These are phyloP conservation scores for Trypanosoma melophagium DNA, from an alignment of 208 protist genomes.

Conservation along the genomic window DNA sequence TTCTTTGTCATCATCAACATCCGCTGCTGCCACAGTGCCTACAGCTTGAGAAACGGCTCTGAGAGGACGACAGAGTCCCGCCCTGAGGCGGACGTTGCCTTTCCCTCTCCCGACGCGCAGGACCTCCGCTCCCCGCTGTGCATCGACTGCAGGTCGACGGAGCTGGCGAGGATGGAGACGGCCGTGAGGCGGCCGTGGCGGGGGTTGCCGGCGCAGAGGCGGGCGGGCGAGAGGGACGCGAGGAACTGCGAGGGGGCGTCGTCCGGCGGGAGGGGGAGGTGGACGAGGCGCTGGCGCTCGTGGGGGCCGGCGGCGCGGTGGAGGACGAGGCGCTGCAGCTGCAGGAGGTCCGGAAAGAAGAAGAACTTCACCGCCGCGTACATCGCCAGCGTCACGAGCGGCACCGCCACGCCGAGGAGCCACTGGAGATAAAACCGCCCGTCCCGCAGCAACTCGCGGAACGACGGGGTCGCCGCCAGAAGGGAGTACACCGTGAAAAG, in stretches of 20 bases:
- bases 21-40: too few species aligned
- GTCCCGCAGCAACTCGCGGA: constrained; percentile 44
- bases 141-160: background rate
- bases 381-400: constrained; percentile 45
- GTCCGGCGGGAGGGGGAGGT: background rate
- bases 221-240: constrained; percentile 29
- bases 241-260: background rate
- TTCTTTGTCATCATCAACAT: too few species aligned
- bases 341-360: constrained; percentile 69
- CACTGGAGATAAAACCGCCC: constrained; percentile 66
- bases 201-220: background rate
- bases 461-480: constrained; percentile 40
- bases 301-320: background rate
- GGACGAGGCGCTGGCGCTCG: constrained; percentile 31
- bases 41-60: constrained; percentile 10
- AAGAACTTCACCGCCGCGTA: constrained; percentile 55
- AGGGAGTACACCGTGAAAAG: constrained; percentile 44
- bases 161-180: background rate
- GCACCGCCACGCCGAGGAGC: constrained; percentile 34
- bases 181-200: background rate
- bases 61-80: constrained; percentile 3
- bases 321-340: constrained; percentile 43
- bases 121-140: background rate
- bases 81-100: background rate
- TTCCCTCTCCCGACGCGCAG: background rate